phyloP scores from a whole-genome alignment of 768 basidiomycete genomes.

The Cystofilobasidium capitatum region DNA sequence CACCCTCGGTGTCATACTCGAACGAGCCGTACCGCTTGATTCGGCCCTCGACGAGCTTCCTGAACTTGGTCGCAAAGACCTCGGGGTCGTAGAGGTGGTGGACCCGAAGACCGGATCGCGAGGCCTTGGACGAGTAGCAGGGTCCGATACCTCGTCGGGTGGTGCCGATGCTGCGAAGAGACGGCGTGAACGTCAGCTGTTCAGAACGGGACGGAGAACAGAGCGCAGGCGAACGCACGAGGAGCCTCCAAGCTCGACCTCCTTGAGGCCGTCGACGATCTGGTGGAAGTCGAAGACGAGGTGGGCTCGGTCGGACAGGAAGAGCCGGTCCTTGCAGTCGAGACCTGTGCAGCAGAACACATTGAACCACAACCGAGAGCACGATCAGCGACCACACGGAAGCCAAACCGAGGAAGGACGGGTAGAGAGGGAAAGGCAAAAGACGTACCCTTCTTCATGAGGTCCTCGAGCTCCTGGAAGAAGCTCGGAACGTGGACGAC shows the following conservation, averaged over 20 bases:
- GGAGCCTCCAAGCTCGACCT: slow-evolving; percentile 86
- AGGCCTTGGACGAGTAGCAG: slow-evolving; percentile 94
- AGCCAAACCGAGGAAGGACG: slow-evolving; percentile 10
- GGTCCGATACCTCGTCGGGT: slow-evolving; percentile 98
- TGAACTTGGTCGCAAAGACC: slow-evolving; percentile 80
- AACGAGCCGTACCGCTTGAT: slow-evolving; percentile 98
- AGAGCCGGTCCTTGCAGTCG: slow-evolving; percentile 68
- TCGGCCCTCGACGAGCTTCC: slow-evolving; percentile 87
- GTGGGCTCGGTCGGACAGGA: slow-evolving; percentile 91
- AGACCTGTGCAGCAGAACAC: slow-evolving; percentile 51
- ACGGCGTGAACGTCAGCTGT: background rate
- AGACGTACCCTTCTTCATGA: slow-evolving; percentile 65
- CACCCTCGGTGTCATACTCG: slow-evolving; percentile 95
- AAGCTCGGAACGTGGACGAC: slow-evolving; percentile 93
- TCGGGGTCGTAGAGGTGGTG: slow-evolving; percentile 85
- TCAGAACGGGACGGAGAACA: background rate
- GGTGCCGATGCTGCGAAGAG: slow-evolving; percentile 71
- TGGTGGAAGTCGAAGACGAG: slow-evolving; percentile 99
- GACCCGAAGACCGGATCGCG: slow-evolving; percentile 85
- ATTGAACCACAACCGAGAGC: slow-evolving; percentile 10
- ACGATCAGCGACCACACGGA: background rate
- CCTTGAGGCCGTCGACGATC: slow-evolving; percentile 96
- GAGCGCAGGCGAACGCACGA: slow-evolving; percentile 44
- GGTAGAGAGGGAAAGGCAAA: background rate
- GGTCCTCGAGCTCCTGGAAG: slow-evolving; percentile 79